Evolutionary conservation across 1,284 basidiomycete genomes (phyloP).

Genomic region (Phenoliferia sp.): DNA sequence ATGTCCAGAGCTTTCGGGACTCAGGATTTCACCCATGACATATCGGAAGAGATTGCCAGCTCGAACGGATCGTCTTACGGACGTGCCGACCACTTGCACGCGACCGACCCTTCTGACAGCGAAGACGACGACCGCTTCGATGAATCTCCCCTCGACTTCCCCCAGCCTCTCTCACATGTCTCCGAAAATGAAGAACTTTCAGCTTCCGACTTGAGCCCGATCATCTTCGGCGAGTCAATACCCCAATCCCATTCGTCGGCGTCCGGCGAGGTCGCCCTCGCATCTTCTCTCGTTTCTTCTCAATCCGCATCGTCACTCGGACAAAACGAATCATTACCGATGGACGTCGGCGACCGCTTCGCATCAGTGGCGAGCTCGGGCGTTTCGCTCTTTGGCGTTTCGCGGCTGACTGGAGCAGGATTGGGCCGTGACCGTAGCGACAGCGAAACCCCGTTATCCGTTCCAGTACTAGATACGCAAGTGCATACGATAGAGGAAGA

Average conservation of each 20-base stretch:
- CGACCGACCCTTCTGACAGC: not conserved
- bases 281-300: not conserved
- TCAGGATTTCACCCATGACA: not conserved
- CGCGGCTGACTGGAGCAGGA: conserved; percentile 5
- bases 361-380: conserved; percentile 15
- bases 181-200: not conserved
- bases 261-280: not conserved
- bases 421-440: conserved; percentile 8
- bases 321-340: not conserved
- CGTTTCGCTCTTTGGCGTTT: conserved; percentile 16
- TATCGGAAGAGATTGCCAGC: not conserved
- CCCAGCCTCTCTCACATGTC: not conserved
- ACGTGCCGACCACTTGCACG: not conserved
- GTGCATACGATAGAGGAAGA: not conserved
- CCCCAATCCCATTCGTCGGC: not conserved
- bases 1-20: too few relatives aligned
- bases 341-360: not conserved
- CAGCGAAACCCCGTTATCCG: conserved; percentile 1
- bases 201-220: not conserved
- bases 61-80: not conserved
- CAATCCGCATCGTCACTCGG: not conserved
- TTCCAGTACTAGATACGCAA: not conserved
- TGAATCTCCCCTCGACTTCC: not conserved
- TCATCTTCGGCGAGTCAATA: not conserved
- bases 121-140: not conserved